phyloP scores from a whole-genome alignment of 768 basidiomycete species.

The Candolleomyces efflorescens region DNA sequence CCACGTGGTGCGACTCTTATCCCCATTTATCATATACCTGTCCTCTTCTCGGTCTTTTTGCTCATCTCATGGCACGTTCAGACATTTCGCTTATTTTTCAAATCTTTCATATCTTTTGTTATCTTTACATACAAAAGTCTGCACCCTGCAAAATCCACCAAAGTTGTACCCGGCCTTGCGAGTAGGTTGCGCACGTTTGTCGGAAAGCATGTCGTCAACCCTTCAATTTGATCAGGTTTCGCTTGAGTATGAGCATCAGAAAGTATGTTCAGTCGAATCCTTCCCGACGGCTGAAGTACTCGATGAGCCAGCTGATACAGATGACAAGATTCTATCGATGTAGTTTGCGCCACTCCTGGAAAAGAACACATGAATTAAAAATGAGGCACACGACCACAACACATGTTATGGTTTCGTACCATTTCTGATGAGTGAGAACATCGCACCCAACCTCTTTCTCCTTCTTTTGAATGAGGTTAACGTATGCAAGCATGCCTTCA shows the following conservation, averaged over 20 bases:
- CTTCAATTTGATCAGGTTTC: neutral
- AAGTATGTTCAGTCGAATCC: conserved; percentile 87
- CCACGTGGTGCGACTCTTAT: neutral
- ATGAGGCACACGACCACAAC: conserved; percentile 10
- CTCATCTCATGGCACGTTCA: no score
- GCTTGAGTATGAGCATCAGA: conserved; percentile 35
- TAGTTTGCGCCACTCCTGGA: conserved; percentile 87
- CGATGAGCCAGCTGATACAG: conserved; percentile 83
- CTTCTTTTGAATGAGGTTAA: conserved; percentile 81
- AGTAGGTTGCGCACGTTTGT: neutral
- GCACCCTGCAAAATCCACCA: neutral
- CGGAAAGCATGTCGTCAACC: conserved; percentile 1
- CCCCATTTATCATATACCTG: neutral
- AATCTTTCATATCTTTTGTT: neutral
- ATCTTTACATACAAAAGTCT: neutral
- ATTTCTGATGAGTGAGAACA: conserved; percentile 93
- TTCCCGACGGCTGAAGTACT: conserved; percentile 80
- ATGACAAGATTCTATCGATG: conserved; percentile 80
- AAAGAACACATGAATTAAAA: conserved; percentile 1
- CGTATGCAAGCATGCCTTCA: conserved; percentile 92
- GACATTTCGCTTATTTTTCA: no score
- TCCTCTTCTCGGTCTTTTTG: neutral
- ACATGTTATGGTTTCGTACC: conserved; percentile 46
- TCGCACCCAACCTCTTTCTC: conserved; percentile 88
- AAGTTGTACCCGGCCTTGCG: neutral